Base-by-base conservation (phyloP, 306 rosid genomes). In the Nissolia schottii region DNA sequence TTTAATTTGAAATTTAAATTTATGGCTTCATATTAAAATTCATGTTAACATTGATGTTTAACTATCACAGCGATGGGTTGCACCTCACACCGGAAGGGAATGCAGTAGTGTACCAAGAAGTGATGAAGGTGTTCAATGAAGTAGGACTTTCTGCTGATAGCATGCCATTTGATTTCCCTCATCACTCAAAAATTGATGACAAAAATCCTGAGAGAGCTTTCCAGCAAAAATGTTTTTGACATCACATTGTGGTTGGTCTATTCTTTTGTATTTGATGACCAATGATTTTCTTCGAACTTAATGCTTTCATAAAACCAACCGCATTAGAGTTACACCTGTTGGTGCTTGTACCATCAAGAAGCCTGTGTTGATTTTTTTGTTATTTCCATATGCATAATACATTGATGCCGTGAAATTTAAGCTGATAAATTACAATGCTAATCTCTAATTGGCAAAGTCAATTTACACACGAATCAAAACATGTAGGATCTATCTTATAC, bases 31-130 rank as follows among this genome's bases (percentile, higher is more conserved):
- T 0, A 54, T 48, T 38, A 51, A 53, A 32, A 70, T 13, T 25
- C 43, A 32, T 78, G 56, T 56, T 64, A 22, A 77, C 19, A 14
- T 29, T 72, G 75, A 27, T 67, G 23, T 31, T 75, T 78, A 29
- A 57, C 25, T 57, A 18, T 73, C 66, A 10, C 83, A 94, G 97
- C 5, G 99, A 91, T 78, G 99, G 99, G 15, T 55, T 94, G 87
- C 99, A 91, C 70, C 83, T 94, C 71, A 88, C 95, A 65, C 77
- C 93, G 10, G 97, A 91, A 43, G 97, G 97, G 71, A 91, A 94
- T 72, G 84, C 68, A 18, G 80, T 85, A 46, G 82, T 89, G 55
- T 83, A 59, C 76, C 65, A 53, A 67, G 87, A 79, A 71, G 79
- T 83, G 70, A 75, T 48, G 15, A 71, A 74, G 84, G 79, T 79